Base-by-base conservation (phyloP, 306 rosid genomes). In the Quercus gilva region DNA sequence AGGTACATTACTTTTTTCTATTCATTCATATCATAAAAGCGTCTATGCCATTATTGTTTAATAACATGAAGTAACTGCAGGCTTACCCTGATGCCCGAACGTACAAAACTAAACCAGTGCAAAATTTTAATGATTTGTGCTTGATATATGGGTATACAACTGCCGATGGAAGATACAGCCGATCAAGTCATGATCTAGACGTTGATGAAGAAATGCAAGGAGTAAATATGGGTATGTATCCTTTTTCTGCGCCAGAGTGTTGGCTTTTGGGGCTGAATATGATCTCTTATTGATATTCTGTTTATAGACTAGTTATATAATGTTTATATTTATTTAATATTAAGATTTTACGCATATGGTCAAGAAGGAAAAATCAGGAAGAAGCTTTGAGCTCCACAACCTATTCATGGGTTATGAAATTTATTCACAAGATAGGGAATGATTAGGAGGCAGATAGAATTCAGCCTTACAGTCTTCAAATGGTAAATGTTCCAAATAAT, bases 141-240 rank as follows among this genome's bases (percentile, higher is more conserved):
- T 43, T 88, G 74, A 87, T 90, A 64, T 92, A 84, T 85, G 86
- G 90, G 29, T 80, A 89, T 82, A 83, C 89, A 51, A 69, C 61
- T 74, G 97, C 97, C 75, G 97, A 90, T 86, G 97, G 97, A 81
- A 90, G 94, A 75, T 92, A 92, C 80, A 92, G 97, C 75, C 88
- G 90, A 61, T 92, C 97, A 69, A 92, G 97, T 80, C 94, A 92
- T 86, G 97, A 92, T 71, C 55, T 85, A 21, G 80, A 81, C 76
- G 69, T 88, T 35, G 92, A 90, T 31, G 92, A 88, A 69, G 90
- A 88, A 76, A 53, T 80, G 68, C 89, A 78, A 81, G 88, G 79
- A 76, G 78, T 83, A 59, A 74, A 81, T 83, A 69, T 79, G 65
- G 86, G 94, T 90, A 31, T 76, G 31, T 33, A n/a, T 73, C 19